Conservation (phyloP, 2,329 filamentous ascomycete species). For the Fusarium falciforme region DNA sequence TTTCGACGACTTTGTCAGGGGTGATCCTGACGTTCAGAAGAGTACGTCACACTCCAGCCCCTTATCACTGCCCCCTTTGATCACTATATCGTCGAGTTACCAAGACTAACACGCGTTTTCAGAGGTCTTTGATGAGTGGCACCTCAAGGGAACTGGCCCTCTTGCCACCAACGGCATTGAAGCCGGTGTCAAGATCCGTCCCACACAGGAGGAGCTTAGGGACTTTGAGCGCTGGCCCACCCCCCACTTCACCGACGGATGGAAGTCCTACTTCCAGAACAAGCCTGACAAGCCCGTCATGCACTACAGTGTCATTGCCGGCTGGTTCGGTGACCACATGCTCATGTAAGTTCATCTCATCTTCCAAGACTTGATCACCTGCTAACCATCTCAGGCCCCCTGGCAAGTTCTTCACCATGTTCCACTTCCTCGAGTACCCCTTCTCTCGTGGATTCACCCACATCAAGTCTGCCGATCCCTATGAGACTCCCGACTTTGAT, state of each 20-base stretch:
- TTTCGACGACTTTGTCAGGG: slow-evolving; percentile 84
- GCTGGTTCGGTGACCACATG: slow-evolving; percentile 72
- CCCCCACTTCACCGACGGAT: slow-evolving; percentile 78
- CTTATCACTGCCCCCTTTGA: no score
- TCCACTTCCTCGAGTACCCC: slow-evolving; percentile 83
- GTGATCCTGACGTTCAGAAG: slow-evolving; percentile 79
- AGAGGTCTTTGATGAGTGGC: slow-evolving; percentile 81
- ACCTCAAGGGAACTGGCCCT: slow-evolving; percentile 81
- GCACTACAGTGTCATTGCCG: slow-evolving; percentile 83
- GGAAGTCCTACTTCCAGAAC: slow-evolving; percentile 85
- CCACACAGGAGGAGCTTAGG: slow-evolving; percentile 74
- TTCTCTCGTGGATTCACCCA: slow-evolving; percentile 80
- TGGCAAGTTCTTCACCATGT: slow-evolving; percentile 87
- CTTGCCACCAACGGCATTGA: slow-evolving; percentile 84
- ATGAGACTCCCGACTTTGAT: slow-evolving; percentile 81
- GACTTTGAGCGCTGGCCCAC: slow-evolving; percentile 80
- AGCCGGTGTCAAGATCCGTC: slow-evolving; percentile 81
- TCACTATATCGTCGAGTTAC: no score
- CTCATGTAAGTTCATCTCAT: slow-evolving; percentile 56
- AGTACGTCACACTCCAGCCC: slow-evolving; percentile 46
- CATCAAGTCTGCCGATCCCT: slow-evolving; percentile 77
- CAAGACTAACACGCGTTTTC: neutral
- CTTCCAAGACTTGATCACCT: fast-evolving
- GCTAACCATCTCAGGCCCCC: slow-evolving; percentile 67
- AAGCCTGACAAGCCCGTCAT: slow-evolving; percentile 89